These are phyloP conservation scores for Phytophthora europaea DNA, from an alignment of 352 stramenopile genomes.

Conservation along the genomic window DNA sequence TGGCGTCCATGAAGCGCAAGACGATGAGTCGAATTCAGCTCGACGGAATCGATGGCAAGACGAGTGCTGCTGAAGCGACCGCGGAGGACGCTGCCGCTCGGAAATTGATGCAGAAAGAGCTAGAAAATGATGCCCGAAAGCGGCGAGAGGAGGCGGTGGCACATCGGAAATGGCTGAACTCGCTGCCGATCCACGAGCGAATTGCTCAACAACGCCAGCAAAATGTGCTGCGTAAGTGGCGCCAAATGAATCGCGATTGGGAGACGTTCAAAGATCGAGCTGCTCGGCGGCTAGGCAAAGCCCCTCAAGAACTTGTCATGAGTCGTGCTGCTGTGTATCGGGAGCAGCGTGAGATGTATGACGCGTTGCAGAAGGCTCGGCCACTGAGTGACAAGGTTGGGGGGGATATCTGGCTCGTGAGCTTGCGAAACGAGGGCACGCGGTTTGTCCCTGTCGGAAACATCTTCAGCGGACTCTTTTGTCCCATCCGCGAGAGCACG, in stretches of 20 bases:
- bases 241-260: conserved; percentile 77
- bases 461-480: conserved; percentile 94
- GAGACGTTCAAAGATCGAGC: conserved; percentile 73
- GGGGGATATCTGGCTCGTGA: conserved; percentile 92
- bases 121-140: conserved; percentile 50
- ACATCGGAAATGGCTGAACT: conserved; percentile 74
- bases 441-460: conserved; percentile 92
- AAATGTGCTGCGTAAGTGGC: conserved; percentile 76
- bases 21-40: conserved; percentile 43
- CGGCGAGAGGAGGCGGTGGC: conserved; percentile 54
- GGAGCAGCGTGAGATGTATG: conserved; percentile 92
- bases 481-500: conserved; percentile 82
- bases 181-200: conserved; percentile 78
- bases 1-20: conserved; percentile 50
- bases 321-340: conserved; percentile 84
- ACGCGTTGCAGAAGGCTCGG: conserved; percentile 89
- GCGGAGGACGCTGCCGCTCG: conserved; percentile 18
- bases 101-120: conserved; percentile 39
- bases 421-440: conserved; percentile 84
- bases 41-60: conserved; percentile 7
- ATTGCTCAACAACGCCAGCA: conserved; percentile 73
- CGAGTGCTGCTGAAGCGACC: background rate
- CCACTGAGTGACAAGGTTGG: conserved; percentile 91
- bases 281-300: conserved; percentile 68
- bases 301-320: conserved; percentile 88